Conservation (phyloP, 1,284 basidiomycete species). For the Butyriboletus appendiculatus region DNA sequence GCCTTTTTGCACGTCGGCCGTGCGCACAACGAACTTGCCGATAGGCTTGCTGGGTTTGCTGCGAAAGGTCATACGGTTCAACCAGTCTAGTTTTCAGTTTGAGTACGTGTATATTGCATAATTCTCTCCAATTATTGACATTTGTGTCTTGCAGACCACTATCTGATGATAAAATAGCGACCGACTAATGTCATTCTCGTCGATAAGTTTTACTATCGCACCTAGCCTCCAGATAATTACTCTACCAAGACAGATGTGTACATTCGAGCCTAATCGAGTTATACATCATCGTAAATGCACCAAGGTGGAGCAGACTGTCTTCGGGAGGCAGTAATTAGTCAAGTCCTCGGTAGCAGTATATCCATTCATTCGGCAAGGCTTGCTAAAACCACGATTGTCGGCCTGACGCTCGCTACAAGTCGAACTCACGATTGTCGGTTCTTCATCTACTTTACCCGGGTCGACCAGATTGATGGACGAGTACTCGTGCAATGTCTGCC, state of each 20-base stretch:
- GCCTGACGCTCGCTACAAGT: background rate
- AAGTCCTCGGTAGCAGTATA: background rate
- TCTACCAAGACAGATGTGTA: background rate
- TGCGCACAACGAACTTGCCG: no score
- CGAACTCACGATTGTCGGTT: background rate
- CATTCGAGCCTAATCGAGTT: background rate
- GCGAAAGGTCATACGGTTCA: no score
- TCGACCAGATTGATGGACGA: background rate
- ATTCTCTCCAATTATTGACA: slow-evolving; percentile 3
- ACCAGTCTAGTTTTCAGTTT: no score
- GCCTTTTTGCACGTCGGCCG: no score
- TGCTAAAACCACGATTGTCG: background rate
- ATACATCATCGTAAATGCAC: no score
- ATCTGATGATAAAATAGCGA: background rate
- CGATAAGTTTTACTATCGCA: background rate
- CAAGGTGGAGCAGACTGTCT: background rate
- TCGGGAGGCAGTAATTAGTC: background rate
- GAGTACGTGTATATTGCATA: background rate
- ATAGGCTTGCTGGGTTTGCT: no score
- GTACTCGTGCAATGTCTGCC: background rate
- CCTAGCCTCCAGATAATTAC: background rate
- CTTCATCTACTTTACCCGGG: background rate
- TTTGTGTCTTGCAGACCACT: background rate
- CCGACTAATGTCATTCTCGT: background rate
- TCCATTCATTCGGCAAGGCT: background rate